A percentile compares a stretch with the other conserved stretches of the same genome.
These are phyloP conservation scores for Saksenaea vasiformis DNA, from an alignment of 371 early-diverging fungal genomes.

Conservation along the genomic window DNA sequence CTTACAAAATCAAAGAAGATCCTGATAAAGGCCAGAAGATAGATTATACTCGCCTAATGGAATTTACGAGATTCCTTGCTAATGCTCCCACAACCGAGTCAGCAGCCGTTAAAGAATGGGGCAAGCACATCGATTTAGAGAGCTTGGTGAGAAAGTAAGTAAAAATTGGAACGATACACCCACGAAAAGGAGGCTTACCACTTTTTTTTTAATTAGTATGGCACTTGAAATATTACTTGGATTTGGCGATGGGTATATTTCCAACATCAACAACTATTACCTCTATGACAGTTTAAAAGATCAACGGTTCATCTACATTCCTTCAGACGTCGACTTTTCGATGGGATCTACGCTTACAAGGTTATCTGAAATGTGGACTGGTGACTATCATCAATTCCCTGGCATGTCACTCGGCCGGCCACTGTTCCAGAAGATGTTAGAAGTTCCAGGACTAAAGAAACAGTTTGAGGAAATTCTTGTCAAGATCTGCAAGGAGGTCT, in stretches of 20 bases:
- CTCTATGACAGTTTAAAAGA: conserved; percentile 16
- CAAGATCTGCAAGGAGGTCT: conserved; percentile 4
- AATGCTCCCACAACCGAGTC: conserved; percentile 12
- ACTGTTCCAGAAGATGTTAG: conserved; percentile 15
- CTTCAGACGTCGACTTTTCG: conserved; percentile 36
- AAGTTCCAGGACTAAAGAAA: conserved; percentile 23
- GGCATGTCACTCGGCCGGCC: conserved; percentile 10
- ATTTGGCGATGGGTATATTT: conserved; percentile 14
- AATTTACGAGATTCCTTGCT: conserved; percentile 19
- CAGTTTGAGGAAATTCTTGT: conserved; percentile 27
- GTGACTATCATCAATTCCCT: conserved; percentile 34
- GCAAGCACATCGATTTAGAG: conserved; percentile 13
- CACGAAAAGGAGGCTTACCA: not conserved
- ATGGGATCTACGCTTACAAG: conserved; percentile 25
- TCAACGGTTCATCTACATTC: conserved; percentile 23
- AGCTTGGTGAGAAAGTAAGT: conserved; percentile 24
- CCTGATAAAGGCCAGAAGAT: conserved; percentile 8
- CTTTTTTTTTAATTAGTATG: conserved; percentile 20
- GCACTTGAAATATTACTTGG: conserved; percentile 24
- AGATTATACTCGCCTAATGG: conserved; percentile 10
- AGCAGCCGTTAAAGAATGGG: conserved; percentile 12
- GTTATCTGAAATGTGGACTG: conserved; percentile 19
- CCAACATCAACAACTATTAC: conserved; percentile 25
- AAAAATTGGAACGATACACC: not conserved
- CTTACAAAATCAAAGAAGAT: not conserved